Conservation (phyloP, 345 rosid species). For the Cardamine resedifolia region DNA sequence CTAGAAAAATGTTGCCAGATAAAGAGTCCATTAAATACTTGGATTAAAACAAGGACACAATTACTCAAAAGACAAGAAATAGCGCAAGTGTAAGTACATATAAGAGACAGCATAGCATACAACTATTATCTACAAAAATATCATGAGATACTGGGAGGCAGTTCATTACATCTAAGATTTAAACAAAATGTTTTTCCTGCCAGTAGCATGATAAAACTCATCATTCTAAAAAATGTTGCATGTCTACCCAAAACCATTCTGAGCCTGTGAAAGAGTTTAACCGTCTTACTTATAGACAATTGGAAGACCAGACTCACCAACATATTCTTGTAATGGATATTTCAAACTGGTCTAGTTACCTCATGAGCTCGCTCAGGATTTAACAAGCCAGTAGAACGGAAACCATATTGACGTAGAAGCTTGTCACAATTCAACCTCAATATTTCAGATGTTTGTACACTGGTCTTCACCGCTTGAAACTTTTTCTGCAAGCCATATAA, state of each 20-base stretch:
- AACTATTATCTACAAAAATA: conserved; percentile 17
- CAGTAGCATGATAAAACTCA: conserved; percentile 2
- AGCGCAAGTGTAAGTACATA: background rate
- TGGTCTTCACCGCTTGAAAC: conserved; percentile 43
- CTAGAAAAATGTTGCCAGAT: conserved; percentile 40
- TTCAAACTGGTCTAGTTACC: conserved; percentile 46
- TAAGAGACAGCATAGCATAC: background rate
- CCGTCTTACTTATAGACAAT: conserved; percentile 3
- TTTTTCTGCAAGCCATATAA: conserved; percentile 57
- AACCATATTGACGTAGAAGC: conserved; percentile 34
- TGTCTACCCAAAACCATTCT: conserved; percentile 1
- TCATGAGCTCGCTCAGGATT: conserved; percentile 38
- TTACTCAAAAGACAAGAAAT: background rate
- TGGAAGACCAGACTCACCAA: conserved; percentile 23
- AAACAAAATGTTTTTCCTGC: background rate
- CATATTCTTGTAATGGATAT: conserved; percentile 19
- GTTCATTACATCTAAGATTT: conserved; percentile 1
- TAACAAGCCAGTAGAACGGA: conserved; percentile 28
- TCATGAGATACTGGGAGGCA: background rate
- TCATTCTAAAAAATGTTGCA: background rate
- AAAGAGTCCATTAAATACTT: conserved; percentile 21
- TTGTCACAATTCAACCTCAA: conserved; percentile 46
- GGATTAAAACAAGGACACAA: background rate
- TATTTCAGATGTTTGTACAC: conserved; percentile 50
- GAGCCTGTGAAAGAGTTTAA: conserved; percentile 18